phyloP scores from a whole-genome alignment of 1,139 yeast genomes.

The Taphrina sp. region DNA sequence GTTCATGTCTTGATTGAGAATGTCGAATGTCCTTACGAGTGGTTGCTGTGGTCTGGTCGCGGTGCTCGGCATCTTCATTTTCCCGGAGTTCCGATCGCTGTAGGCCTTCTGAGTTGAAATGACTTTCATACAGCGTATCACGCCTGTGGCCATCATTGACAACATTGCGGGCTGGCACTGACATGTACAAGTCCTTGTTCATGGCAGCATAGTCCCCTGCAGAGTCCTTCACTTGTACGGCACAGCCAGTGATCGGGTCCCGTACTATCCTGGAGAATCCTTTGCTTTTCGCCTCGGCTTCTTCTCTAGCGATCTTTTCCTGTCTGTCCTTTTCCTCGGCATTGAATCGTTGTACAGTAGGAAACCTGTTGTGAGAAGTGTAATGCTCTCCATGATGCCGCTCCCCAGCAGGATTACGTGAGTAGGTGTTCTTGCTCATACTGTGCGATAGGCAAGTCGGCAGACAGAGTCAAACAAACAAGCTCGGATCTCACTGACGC shows the following conservation, averaged over 20 bases:
- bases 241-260: constrained; percentile 13
- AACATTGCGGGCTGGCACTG: constrained; percentile 9
- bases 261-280: constrained; percentile 18
- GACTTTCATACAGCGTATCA: background rate
- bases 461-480: too few species aligned
- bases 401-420: constrained; percentile 4
- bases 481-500: too few species aligned
- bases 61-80: too few species aligned
- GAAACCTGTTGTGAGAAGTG: constrained; percentile 1
- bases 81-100: constrained; percentile 13
- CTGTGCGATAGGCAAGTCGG: too few species aligned
- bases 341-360: constrained; percentile 11
- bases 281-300: background rate
- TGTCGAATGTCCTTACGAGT: constrained; percentile 4
- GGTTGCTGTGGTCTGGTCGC: background rate
- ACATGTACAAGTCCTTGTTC: constrained; percentile 3
- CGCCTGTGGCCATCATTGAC: background rate
- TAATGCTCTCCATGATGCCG: constrained; percentile 9
- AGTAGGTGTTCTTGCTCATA: background rate
- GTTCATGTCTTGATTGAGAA: background rate
- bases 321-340: constrained; percentile 15
- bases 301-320: constrained; percentile 10
- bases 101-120: constrained; percentile 11
- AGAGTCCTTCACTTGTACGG: constrained; percentile 10
- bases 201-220: constrained; percentile 1